Evolutionary conservation across 2,329 filamentous ascomycete species (phyloP), one percentile per base, ranked within the genome.

Genomic region (Fusarium acutatum): DNA sequence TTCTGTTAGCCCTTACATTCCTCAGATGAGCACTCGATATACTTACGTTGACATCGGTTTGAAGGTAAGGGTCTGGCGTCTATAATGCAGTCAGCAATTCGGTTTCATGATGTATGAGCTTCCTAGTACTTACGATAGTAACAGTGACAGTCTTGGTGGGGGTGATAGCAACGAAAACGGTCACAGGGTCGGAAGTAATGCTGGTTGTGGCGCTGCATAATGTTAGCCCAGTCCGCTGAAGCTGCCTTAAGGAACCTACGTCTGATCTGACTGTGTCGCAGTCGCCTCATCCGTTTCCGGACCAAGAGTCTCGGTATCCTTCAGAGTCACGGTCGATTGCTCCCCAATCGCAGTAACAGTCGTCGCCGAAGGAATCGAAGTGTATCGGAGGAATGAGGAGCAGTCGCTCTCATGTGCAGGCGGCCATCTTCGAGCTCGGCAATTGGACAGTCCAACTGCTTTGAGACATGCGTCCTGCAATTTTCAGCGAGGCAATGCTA

Each of bases 11-110:
- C 1, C 1, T 4, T 3, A 1, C 10, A 6, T 10, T 38, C 4
- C 14, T 1, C 17, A 15, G 5, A 1, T 54, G 11, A 6, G 0
- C 7, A 32, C 6, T 4, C 17, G 3, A 12, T 17, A 26, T 4
- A 10, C 53, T 46, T 13, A 44, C 50, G 13, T 58, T 57, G 2
- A 38, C 1, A 6, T 58, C 17, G 1, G 49, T 62, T 0, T 46
- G 5, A 1, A 18, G 40, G 4, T 24, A 7, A 3, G 52, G 40
- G 10, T 62, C 50, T 17, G 40, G 60, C 5, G 60, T 46, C 60
- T 62, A 1, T 5, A 10, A 10, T 15, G 1, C 3, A n/a, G 2
- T 62, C 28, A 59, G 40, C 10, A 6, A 34, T 15, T 7, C 22
- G 8, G 1, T 7, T 6, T 7, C 1, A 38, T 20, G 0, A 10